Evolutionary conservation across 208 protist genomes (phyloP), one percentile per base, ranked within the genome.

Genomic region (Leptomonas pyrrhocoris): DNA sequence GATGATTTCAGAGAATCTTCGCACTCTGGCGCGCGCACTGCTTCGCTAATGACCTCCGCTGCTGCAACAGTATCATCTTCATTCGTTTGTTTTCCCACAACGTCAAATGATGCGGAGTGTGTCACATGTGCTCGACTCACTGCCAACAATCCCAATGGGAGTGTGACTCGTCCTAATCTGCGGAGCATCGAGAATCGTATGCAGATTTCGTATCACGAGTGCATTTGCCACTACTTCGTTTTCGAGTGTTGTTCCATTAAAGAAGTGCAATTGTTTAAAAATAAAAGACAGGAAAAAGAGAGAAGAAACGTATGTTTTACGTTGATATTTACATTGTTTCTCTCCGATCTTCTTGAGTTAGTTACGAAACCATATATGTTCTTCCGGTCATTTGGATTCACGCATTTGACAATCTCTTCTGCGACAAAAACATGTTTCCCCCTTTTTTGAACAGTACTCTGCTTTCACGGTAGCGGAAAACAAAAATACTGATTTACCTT

Each of bases 1-100:
- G 60, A 65, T 28, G 56, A 67, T 19, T 74, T 74, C 16, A 84
- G 13, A 5, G 28, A 49, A 16, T 56, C 55, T 12, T 68, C 50
- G 0, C 16, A 60, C 15, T 68, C 38, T 2, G 15, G 23, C 11
- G 25, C 77, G 23, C 31, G 60, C 27, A 74, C 56, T 43, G 42
- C 81, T 76, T 92, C 86, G 34, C 45, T 85, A 15, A 92, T 15
- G 54, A 94, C 66, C 55, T 90, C 84, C 50, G 84, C 86, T 23
- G 82, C 73, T 9, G 48, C 27, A 23, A 57, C 43, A n/a, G 40
- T 18, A 6, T 46, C 46, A 15, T 12, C 23, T 23, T 21, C n/a
- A 1, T 40, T 43, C 0, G 5, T 11, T 18, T 46, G 23, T 4
- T 40, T 11, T 38, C 51, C 34, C 11, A 8, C 23, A 13, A 58